Evolutionary conservation across 257 asterid species (phyloP).

Genomic region (Solanum pimpinellifolium): DNA sequence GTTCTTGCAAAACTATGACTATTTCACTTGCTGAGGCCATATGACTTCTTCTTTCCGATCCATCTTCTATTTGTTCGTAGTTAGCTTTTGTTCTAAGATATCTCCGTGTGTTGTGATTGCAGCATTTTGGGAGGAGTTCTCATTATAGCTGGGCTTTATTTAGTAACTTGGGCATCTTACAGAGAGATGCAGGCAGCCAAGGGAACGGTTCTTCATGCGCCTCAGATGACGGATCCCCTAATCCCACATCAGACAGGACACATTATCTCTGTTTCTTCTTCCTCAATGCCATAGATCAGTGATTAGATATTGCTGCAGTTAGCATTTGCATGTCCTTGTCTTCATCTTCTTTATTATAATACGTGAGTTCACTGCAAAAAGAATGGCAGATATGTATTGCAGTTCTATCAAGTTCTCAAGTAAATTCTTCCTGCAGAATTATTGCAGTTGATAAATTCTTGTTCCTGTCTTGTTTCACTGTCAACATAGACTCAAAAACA

Average conservation of each 20-base stretch:
- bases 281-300: slow-evolving; percentile 34
- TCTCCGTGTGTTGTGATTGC: slow-evolving; percentile 5
- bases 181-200: slow-evolving; percentile 32
- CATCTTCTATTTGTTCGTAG: background rate
- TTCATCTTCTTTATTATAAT: background rate
- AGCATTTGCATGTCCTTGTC: background rate
- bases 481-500: background rate
- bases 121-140: slow-evolving; percentile 81
- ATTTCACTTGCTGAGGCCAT: background rate
- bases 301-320: slow-evolving; percentile 19
- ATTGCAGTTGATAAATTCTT: too few relatives aligned
- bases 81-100: background rate
- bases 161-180: slow-evolving; percentile 91
- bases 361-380: background rate
- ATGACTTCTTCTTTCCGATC: background rate
- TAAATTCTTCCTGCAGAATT: background rate
- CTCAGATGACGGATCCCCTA: slow-evolving; percentile 40
- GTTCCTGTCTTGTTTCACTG: too few relatives aligned
- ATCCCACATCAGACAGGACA: slow-evolving; percentile 41
- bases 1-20: background rate
- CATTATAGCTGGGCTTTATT: slow-evolving; percentile 67
- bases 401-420: background rate
- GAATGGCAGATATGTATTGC: background rate
- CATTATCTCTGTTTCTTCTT: slow-evolving; percentile 42
- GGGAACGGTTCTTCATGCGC: slow-evolving; percentile 16